Evolutionary conservation across 1,284 basidiomycete genomes (phyloP).

Genomic region (Singerocomus inundabilis): DNA sequence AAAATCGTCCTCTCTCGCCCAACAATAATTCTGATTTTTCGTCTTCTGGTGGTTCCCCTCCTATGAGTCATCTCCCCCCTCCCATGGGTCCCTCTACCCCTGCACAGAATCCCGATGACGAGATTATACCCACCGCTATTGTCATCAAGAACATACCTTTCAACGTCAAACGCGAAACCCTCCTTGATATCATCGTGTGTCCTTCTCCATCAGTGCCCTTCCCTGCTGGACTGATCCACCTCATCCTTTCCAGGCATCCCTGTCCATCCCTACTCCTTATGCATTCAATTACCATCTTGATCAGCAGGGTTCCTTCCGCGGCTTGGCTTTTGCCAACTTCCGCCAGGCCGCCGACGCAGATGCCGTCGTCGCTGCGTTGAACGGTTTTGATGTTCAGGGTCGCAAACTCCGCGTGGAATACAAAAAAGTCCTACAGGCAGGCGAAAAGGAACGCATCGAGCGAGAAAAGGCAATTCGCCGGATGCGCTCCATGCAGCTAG

Average conservation of each 20-base stretch:
- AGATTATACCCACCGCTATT: constrained; percentile 98
- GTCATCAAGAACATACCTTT: constrained; percentile 99
- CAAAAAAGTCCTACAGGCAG: constrained; percentile 98
- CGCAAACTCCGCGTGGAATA: constrained; percentile 98
- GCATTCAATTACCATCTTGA: constrained; percentile 99
- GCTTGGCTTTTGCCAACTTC: constrained; percentile 98
- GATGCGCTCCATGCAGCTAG: constrained; percentile 95
- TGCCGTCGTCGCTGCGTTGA: constrained; percentile 92
- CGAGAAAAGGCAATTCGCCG: constrained; percentile 97
- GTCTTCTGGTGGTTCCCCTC: constrained; percentile 77
- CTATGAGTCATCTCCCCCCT: constrained; percentile 56
- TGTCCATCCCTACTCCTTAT: constrained; percentile 96
- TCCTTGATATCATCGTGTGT: constrained; percentile 93
- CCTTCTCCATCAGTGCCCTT: constrained; percentile 9
- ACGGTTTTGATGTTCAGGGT: constrained; percentile 96
- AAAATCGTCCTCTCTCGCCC: constrained; percentile 78
- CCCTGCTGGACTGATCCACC: constrained; percentile 18
- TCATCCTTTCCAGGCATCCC: constrained; percentile 61
- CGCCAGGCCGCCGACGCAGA: constrained; percentile 89
- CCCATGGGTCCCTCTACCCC: constrained; percentile 50
- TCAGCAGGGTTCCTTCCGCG: constrained; percentile 93
- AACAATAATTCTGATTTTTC: constrained; percentile 83
- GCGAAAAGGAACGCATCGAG: constrained; percentile 99
- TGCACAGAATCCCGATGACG: constrained; percentile 67
- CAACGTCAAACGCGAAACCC: constrained; percentile 93